Evolutionary conservation across 1,284 basidiomycete genomes (phyloP).

Genomic region (Cerrena zonata): DNA sequence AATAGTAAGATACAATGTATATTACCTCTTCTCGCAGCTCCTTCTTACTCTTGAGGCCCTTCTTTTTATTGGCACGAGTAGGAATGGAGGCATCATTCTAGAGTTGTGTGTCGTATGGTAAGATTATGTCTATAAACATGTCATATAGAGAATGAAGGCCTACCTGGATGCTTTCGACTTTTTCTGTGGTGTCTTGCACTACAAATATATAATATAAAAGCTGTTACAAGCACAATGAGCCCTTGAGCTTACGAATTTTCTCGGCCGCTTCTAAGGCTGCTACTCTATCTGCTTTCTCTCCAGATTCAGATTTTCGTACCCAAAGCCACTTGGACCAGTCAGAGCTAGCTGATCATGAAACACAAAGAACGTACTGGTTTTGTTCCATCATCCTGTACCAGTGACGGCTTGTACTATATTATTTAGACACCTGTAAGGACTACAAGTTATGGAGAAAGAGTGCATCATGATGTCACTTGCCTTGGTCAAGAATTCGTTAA

Average conservation of each 20-base stretch:
- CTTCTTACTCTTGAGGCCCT: conserved; percentile 65
- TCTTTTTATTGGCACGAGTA: conserved; percentile 60
- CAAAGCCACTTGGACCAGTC: conserved; percentile 56
- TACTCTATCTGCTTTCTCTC: conserved; percentile 21
- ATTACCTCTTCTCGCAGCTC: conserved; percentile 61
- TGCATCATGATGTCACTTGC: conserved; percentile 19
- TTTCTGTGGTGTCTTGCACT: conserved; percentile 55
- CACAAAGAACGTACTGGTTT: conserved; percentile 34
- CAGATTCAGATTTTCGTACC: conserved; percentile 37
- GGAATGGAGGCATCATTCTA: conserved; percentile 65
- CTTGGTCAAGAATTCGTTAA: conserved; percentile 45
- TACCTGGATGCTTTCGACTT: conserved; percentile 57
- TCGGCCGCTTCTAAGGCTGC: conserved; percentile 44
- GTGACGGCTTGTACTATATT: conserved; percentile 60
- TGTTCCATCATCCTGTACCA: conserved; percentile 68
- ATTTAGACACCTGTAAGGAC: conserved; percentile 5
- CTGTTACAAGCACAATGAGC: too few species aligned
- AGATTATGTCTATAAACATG: too few species aligned
- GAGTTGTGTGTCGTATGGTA: neutral
- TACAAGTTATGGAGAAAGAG: conserved; percentile 1
- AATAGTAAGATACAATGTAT: neutral
- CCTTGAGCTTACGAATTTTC: conserved; percentile 43
- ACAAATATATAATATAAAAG: too few species aligned
- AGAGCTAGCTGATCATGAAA: neutral
- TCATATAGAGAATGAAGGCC: conserved; percentile 3